phyloP scores from a whole-genome alignment of 106 monocot genomes.

The Dendrobium huoshanense region DNA sequence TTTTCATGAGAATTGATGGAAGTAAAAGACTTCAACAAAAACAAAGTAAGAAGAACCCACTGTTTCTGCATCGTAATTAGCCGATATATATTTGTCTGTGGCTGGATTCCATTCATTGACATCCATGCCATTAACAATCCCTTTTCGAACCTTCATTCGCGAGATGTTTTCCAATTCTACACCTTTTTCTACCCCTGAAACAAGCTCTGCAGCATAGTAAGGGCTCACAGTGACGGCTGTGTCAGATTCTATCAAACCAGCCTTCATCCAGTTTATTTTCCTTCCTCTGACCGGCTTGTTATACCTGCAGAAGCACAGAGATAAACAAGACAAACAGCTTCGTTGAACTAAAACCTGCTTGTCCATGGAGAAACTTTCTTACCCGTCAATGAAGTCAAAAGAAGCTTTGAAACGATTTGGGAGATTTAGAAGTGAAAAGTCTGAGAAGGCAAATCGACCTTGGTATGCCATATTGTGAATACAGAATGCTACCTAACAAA shows the following conservation, averaged over 20 bases:
- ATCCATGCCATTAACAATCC: slow-evolving; percentile 96
- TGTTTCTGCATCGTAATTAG: slow-evolving; percentile 68
- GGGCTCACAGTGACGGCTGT: slow-evolving; percentile 68
- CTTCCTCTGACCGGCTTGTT: slow-evolving; percentile 77
- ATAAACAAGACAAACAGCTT: background rate
- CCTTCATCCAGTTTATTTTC: slow-evolving; percentile 99
- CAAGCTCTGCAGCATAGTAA: slow-evolving; percentile 73
- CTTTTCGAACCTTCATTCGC: slow-evolving; percentile 25
- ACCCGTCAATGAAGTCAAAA: slow-evolving; percentile 93
- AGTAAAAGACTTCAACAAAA: background rate
- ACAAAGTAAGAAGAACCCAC: slow-evolving; percentile 29
- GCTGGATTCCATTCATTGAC: slow-evolving; percentile 67
- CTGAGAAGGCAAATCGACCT: slow-evolving; percentile 67
- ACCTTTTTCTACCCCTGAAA: slow-evolving; percentile 51
- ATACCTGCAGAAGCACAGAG: slow-evolving; percentile 37
- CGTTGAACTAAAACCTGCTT: background rate
- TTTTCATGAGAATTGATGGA: background rate
- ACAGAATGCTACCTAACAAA: slow-evolving; percentile 70
- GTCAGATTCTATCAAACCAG: slow-evolving; percentile 66
- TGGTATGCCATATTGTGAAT: slow-evolving; percentile 97
- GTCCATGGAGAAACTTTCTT: background rate
- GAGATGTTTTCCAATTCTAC: slow-evolving; percentile 59
- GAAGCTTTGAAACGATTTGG: slow-evolving; percentile 67
- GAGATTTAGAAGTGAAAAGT: slow-evolving; percentile 66
- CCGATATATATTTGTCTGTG: slow-evolving; percentile 71